Percentiles rank a stretch among this genome's conserved stretches.
Evolutionary conservation across 2,329 filamentous ascomycete species (phyloP).

Genomic region (Ilyonectria mors-panacis): DNA sequence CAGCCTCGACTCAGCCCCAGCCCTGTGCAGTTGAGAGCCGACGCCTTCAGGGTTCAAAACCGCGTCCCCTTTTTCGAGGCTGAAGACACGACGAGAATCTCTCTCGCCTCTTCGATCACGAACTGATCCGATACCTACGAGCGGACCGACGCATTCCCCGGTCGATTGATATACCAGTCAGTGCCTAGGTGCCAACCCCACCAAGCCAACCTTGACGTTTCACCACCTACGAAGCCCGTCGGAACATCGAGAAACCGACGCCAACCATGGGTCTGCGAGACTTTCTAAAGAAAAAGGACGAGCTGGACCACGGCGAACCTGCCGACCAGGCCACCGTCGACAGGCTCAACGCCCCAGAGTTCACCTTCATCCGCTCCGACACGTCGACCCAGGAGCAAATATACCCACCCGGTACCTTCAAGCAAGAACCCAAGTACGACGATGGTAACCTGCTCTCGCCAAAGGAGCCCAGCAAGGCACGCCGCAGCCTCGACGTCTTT

Average conservation of each 20-base stretch:
- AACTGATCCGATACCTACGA: neutral
- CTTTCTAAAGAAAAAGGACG: constrained; percentile 69
- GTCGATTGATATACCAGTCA: neutral
- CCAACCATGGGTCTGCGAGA: constrained; percentile 66
- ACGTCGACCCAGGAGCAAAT: constrained; percentile 86
- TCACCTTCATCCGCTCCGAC: constrained; percentile 89
- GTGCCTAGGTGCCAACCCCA: neutral
- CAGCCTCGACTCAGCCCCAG: constrained; percentile 48
- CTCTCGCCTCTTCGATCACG: neutral
- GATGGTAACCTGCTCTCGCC: constrained; percentile 52
- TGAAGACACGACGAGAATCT: neutral
- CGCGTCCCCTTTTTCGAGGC: neutral
- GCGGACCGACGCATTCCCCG: neutral
- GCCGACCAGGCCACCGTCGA: constrained; percentile 56
- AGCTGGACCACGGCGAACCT: constrained; percentile 54
- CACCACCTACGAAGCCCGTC: neutral
- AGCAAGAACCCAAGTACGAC: constrained; percentile 42
- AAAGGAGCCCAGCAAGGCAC: constrained; percentile 53
- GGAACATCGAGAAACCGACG: neutral
- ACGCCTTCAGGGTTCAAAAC: neutral
- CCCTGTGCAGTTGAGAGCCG: constrained; percentile 36
- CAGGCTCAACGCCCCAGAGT: constrained; percentile 69
- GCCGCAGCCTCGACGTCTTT: constrained; percentile 64
- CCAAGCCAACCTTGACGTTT: neutral
- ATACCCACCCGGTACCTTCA: constrained; percentile 68